Conservation (phyloP, 345 rosid species). For the Crucihimalaya himalaica region DNA sequence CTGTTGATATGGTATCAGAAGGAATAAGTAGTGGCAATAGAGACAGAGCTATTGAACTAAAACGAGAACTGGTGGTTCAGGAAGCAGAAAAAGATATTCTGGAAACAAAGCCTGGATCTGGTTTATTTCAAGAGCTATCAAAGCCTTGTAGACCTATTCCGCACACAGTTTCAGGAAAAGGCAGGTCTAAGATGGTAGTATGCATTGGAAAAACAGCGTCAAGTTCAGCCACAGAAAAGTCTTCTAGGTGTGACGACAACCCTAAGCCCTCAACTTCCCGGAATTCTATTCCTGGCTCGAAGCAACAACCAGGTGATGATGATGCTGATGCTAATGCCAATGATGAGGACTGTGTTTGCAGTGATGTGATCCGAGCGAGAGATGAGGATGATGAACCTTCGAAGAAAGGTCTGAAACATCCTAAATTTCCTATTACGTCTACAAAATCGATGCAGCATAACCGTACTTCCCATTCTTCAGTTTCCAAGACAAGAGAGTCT, state of each 20-base stretch:
- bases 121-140: slow-evolving; percentile 44
- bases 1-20: slow-evolving; percentile 47
- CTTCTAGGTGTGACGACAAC: slow-evolving; percentile 47
- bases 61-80: slow-evolving; percentile 44
- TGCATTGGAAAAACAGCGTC: slow-evolving; percentile 56
- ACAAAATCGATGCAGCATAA: slow-evolving; percentile 50
- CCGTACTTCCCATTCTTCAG: slow-evolving; percentile 59
- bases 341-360: slow-evolving; percentile 50
- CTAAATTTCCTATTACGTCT: slow-evolving; percentile 43
- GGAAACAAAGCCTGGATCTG: slow-evolving; percentile 46
- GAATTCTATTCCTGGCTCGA: slow-evolving; percentile 43
- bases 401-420: slow-evolving; percentile 47
- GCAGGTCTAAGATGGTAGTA: slow-evolving; percentile 47
- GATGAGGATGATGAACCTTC: slow-evolving; percentile 45
- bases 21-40: slow-evolving; percentile 41
- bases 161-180: slow-evolving; percentile 40
- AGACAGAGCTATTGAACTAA: slow-evolving; percentile 45
- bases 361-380: slow-evolving; percentile 47
- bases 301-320: slow-evolving; percentile 46
- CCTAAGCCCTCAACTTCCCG: slow-evolving; percentile 51
- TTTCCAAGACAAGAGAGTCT: slow-evolving; percentile 62
- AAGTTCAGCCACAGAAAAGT: slow-evolving; percentile 41
- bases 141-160: slow-evolving; percentile 44
- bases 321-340: slow-evolving; percentile 31
- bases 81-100: slow-evolving; percentile 44